A percentile compares a stretch with the other conserved stretches of the same genome.
Evolutionary conservation across 1,284 basidiomycete species (phyloP).

Genomic region (Phellinidium pouzarii): DNA sequence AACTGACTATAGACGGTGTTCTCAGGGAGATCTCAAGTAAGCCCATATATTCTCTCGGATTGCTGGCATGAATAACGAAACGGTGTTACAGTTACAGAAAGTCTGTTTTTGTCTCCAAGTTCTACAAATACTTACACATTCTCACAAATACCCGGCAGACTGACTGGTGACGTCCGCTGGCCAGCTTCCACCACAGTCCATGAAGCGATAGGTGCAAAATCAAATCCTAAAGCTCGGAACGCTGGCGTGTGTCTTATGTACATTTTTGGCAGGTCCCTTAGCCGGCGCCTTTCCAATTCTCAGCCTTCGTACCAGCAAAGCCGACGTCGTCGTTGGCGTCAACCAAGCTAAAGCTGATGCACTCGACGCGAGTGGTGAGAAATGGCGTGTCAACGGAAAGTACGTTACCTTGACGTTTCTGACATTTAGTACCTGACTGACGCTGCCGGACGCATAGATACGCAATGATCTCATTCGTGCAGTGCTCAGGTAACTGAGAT

Average conservation of each 20-base stretch:
- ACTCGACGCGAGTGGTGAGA: conserved; percentile 61
- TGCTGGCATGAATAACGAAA: conserved; percentile 3
- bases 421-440: not conserved
- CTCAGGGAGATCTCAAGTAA: conserved; percentile 83
- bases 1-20: conserved; percentile 1
- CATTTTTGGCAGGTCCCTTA: conserved; percentile 54
- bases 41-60: conserved; percentile 23
- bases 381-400: conserved; percentile 81
- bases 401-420: conserved; percentile 33
- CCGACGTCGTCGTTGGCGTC: conserved; percentile 87
- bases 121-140: conserved; percentile 27
- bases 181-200: conserved; percentile 76
- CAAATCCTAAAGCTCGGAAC: conserved; percentile 8
- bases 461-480: conserved; percentile 40
- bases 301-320: conserved; percentile 91
- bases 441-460: conserved; percentile 29
- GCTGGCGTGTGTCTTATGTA: conserved; percentile 6
- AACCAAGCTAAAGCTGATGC: conserved; percentile 54
- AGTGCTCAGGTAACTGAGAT: not conserved
- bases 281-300: conserved; percentile 76
- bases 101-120: conserved; percentile 35
- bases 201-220: conserved; percentile 62
- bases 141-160: conserved; percentile 40
- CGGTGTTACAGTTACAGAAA: conserved; percentile 62
- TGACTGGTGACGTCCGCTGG: conserved; percentile 90